Conservation (phyloP, 2,329 filamentous ascomycete genomes). For the Talaromyces sp. region DNA sequence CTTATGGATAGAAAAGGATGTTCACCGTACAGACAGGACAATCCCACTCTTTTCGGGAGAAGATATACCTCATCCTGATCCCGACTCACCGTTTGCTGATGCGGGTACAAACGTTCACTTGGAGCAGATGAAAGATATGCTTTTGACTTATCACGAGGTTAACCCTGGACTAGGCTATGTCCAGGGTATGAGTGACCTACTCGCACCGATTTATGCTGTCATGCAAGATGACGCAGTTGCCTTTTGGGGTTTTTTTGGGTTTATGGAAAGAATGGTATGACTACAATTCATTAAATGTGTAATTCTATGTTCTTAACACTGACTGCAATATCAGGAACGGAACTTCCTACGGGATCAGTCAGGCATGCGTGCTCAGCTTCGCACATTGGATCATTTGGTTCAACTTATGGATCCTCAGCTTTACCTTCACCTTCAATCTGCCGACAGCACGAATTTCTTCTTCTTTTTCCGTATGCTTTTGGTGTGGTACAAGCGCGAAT, state of each 20-base stretch:
- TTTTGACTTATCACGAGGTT: conserved; percentile 97
- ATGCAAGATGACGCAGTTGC: conserved; percentile 95
- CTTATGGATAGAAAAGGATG: conserved; percentile 77
- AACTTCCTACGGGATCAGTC: conserved; percentile 95
- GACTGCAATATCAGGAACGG: conserved; percentile 55
- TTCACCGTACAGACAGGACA: conserved; percentile 90
- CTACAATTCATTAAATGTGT: neutral
- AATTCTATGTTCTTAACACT: neutral
- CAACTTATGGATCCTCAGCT: conserved; percentile 95
- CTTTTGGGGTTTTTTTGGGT: conserved; percentile 92
- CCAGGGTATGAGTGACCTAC: conserved; percentile 95
- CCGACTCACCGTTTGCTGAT: conserved; percentile 88
- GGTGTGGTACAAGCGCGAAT: conserved; percentile 98
- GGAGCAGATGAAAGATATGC: conserved; percentile 99
- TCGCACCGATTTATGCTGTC: conserved; percentile 93
- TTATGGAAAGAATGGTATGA: conserved; percentile 86
- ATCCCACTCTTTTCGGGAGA: conserved; percentile 95
- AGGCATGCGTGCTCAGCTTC: conserved; percentile 88
- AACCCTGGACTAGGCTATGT: conserved; percentile 95
- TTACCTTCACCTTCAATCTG: conserved; percentile 80
- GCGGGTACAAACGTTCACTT: conserved; percentile 94
- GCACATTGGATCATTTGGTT: conserved; percentile 88
- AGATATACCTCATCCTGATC: conserved; percentile 93
- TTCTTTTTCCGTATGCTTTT: conserved; percentile 99
- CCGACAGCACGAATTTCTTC: conserved; percentile 98